Base-by-base conservation (phyloP, 169 alveolate species). In the Eimeria acervulina region DNA sequence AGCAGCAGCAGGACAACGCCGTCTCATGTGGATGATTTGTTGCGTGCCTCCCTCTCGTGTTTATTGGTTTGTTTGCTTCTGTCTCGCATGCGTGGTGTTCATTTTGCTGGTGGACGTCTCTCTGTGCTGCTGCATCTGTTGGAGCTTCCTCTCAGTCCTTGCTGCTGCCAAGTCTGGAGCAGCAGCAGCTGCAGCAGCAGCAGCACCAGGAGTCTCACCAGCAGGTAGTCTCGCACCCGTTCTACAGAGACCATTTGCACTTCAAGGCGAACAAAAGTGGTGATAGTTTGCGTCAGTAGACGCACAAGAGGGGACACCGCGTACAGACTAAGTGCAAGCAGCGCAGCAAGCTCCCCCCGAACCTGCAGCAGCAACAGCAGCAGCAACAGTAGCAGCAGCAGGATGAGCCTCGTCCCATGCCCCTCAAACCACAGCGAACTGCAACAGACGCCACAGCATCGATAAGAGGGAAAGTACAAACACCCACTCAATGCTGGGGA, bases 221-320 rank as follows among this genome's bases (percentile, higher is more conserved):
- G 78, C 61, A 70, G 40, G 70, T 88, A 88, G 59, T 88, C 94
- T 52, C 83, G 13, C 8, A 88, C 68, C 26, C 94, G 36, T 47
- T 88, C 94, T 19, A 88, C 94, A 21, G 94, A 21, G 19, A 88
- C 94, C 94, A 88, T 88, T 42, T 88, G 94, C 70, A 88, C 80
- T 8, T 88, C 94, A 12, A 70, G 68, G 47, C 94, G 94, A 17
- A 88, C 80, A 44, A 70, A 68, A 10, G 94, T 61, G 38, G 94
- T 88, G 44, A 88, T 88, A 68, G 52, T 68, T 7, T 68, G 68
- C 23, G 94, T 88, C n/a, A 88, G 94, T 26, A 88, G 94, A 15
- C 94, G 94, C 12, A 88, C 84, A 12, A 88, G 84, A 10, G 94
- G 85, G 21, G 80, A 31, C 85, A 70, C 80, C 28, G 94, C 17